Conservation (phyloP, 2,329 filamentous ascomycete species). For the Colletotrichum orbiculare region DNA sequence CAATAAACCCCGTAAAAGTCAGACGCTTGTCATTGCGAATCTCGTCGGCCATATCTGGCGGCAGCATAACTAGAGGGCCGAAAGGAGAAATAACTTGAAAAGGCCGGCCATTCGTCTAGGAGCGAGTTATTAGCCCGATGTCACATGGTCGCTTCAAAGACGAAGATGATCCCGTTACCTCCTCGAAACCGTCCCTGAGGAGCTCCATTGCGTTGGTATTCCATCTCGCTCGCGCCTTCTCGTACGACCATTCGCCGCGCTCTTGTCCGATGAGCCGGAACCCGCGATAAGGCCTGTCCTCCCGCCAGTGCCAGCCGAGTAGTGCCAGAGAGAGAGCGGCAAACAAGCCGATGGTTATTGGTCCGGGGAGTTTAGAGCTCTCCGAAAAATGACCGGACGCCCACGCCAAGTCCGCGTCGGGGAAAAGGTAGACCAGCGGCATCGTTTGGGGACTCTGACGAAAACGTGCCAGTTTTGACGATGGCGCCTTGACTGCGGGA, state of each 20-base stretch:
- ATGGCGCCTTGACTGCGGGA: too few species aligned
- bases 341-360: not conserved
- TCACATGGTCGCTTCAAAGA: not conserved
- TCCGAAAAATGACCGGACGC: not conserved
- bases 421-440: not conserved
- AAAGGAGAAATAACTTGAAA: conserved; percentile 17
- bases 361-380: not conserved
- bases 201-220: conserved; percentile 15
- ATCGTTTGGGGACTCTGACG: not conserved
- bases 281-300: conserved; percentile 12
- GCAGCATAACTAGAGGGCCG: conserved; percentile 13
- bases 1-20: conserved; percentile 17
- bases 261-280: conserved; percentile 13
- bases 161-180: not conserved
- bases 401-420: too few species aligned
- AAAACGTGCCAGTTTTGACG: not conserved
- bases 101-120: conserved; percentile 12
- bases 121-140: too few species aligned
- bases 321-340: not conserved
- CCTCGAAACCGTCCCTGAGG: conserved; percentile 5
- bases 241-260: conserved; percentile 14
- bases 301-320: conserved; percentile 9
- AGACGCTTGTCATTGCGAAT: conserved; percentile 16
- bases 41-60: conserved; percentile 5
- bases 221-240: conserved; percentile 12